Conservation (phyloP, 768 basidiomycete genomes). For the Boletus reticulatus region DNA sequence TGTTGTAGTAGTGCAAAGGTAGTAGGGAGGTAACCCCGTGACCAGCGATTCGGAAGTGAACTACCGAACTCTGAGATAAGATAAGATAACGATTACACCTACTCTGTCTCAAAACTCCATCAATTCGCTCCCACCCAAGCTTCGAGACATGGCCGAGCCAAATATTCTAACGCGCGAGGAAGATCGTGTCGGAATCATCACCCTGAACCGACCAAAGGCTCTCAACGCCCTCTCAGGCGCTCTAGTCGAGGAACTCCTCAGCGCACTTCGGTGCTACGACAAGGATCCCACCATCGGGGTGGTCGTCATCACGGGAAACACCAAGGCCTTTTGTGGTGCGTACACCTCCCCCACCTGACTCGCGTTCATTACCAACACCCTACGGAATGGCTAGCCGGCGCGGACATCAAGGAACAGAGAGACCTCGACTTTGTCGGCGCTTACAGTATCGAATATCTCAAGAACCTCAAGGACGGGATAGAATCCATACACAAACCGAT, state of each 20-base stretch:
- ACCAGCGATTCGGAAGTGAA: not conserved
- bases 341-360: too few species aligned
- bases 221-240: constrained; percentile 83
- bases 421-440: constrained; percentile 61
- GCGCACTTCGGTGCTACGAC: constrained; percentile 66
- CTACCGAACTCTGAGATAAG: constrained; percentile 6
- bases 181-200: constrained; percentile 51
- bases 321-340: constrained; percentile 63
- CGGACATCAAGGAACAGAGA: constrained; percentile 99
- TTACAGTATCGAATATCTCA: constrained; percentile 45
- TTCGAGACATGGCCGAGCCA: constrained; percentile 21
- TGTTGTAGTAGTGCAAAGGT: too few species aligned
- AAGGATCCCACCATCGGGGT: constrained; percentile 70
- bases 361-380: not conserved
- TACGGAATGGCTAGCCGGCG: constrained; percentile 54
- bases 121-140: not conserved
- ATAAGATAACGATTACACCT: constrained; percentile 3
- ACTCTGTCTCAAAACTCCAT: not conserved
- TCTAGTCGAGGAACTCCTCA: constrained; percentile 77
- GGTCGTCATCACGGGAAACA: constrained; percentile 88
- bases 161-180: constrained; percentile 20
- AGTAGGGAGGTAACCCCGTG: too few species aligned
- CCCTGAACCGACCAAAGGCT: constrained; percentile 82
- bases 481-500: constrained; percentile 75
- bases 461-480: constrained; percentile 43